Percentiles rank a stretch among this genome's conserved stretches.
Evolutionary conservation across 2,329 filamentous ascomycete genomes (phyloP).

Genomic region (Pezicula radicicola): DNA sequence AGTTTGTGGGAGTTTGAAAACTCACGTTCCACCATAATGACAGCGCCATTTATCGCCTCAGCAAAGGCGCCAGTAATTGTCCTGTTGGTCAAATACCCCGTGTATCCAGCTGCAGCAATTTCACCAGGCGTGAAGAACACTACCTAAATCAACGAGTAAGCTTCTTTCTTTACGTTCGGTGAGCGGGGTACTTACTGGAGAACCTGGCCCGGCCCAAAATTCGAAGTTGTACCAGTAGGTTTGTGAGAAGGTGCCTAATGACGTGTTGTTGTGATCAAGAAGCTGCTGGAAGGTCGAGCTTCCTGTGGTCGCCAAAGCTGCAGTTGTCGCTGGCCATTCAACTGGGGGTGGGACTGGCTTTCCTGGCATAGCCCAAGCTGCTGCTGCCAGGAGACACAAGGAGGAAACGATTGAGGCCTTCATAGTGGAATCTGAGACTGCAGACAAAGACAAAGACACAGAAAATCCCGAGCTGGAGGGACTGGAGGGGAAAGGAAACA

Average conservation of each 20-base stretch:
- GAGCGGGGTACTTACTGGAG: constrained; percentile 35
- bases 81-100: constrained; percentile 43
- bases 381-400: not conserved
- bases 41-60: constrained; percentile 45
- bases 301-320: not conserved
- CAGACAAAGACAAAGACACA: no score
- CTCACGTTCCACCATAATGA: constrained; percentile 48
- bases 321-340: not conserved
- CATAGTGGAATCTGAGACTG: not conserved
- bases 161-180: constrained; percentile 38
- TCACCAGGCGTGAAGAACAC: constrained; percentile 49
- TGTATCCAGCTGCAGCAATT: constrained; percentile 38
- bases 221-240: constrained; percentile 47
- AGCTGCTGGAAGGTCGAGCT: constrained; percentile 44
- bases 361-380: not conserved
- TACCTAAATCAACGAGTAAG: constrained; percentile 42
- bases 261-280: constrained; percentile 52
- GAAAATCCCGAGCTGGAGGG: no score
- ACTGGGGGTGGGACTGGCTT: not conserved
- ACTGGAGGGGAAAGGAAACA: no score
- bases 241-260: constrained; percentile 48
- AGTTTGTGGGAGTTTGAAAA: not conserved
- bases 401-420: not conserved
- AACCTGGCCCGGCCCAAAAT: constrained; percentile 48
- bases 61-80: constrained; percentile 45